Conservation (phyloP, 2,329 filamentous ascomycete genomes). For the Fusarium protoensiforme region DNA sequence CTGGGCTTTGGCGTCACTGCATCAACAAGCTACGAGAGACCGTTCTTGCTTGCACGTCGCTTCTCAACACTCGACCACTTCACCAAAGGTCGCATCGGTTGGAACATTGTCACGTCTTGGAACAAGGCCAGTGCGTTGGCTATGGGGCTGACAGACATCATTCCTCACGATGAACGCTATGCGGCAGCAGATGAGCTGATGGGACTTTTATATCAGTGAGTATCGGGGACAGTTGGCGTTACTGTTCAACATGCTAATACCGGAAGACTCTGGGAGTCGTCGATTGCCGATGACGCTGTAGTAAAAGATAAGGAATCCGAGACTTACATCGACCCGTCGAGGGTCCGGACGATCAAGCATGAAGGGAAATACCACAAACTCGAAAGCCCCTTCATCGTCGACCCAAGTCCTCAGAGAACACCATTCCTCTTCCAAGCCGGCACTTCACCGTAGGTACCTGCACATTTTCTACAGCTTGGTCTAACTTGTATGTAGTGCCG, state of each 20-base stretch:
- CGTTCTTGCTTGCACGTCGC: slow-evolving; percentile 10
- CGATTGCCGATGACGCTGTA: slow-evolving; percentile 8
- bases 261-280: slow-evolving; percentile 16
- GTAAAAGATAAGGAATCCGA: slow-evolving; percentile 57
- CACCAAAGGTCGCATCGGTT: slow-evolving; percentile 10
- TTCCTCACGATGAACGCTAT: slow-evolving; percentile 14
- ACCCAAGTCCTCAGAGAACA: slow-evolving; percentile 62
- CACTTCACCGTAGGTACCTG: slow-evolving; percentile 56
- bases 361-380: slow-evolving; percentile 62
- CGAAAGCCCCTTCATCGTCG: slow-evolving; percentile 7
- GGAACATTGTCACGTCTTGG: slow-evolving; percentile 22
- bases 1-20: slow-evolving; percentile 73
- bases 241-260: background rate
- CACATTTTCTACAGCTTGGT: background rate
- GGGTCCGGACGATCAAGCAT: slow-evolving; percentile 69
- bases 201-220: slow-evolving; percentile 8
- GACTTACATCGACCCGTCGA: slow-evolving; percentile 53
- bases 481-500: slow-evolving; percentile 42
- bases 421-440: slow-evolving; percentile 72
- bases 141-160: slow-evolving; percentile 3
- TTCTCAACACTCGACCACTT: slow-evolving; percentile 18
- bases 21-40: slow-evolving; percentile 56
- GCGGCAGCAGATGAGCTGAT: slow-evolving; percentile 17
- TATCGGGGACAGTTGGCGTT: accelerated
- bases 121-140: slow-evolving; percentile 14